Conservation (phyloP, 257 asterid genomes). For the Agastache rugosa region DNA sequence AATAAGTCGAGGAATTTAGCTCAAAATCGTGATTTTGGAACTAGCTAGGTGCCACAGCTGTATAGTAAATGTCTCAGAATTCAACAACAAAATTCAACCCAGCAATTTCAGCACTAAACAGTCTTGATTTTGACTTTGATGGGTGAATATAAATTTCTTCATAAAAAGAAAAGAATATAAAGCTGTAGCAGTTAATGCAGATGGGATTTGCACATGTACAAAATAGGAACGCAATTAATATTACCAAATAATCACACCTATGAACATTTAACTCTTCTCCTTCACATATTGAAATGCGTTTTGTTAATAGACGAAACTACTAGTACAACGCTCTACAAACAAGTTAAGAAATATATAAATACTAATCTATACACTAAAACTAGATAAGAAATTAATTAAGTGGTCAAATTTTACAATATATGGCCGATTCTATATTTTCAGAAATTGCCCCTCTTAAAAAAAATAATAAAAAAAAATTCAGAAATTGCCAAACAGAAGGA, state of each 20-base stretch:
- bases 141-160: background rate
- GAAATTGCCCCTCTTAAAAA: too few relatives aligned
- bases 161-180: background rate
- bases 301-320: background rate
- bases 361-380: too few relatives aligned
- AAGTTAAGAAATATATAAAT: constrained; percentile 17
- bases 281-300: background rate
- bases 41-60: background rate
- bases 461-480: too few relatives aligned
- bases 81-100: background rate
- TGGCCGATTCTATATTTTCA: constrained; percentile 17
- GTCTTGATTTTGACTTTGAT: background rate
- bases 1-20: constrained; percentile 13
- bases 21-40: background rate
- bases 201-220: constrained; percentile 13
- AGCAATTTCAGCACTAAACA: background rate
- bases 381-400: too few relatives aligned
- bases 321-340: background rate
- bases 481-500: constrained; percentile 2
- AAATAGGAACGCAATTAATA: constrained; percentile 1
- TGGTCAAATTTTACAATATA: background rate
- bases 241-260: constrained; percentile 4
- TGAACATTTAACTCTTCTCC: background rate
- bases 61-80: background rate
- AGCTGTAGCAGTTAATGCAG: background rate